These are phyloP conservation scores for Starmerella sirachaensis DNA, from an alignment of 805 yeast species.

Conservation along the genomic window DNA sequence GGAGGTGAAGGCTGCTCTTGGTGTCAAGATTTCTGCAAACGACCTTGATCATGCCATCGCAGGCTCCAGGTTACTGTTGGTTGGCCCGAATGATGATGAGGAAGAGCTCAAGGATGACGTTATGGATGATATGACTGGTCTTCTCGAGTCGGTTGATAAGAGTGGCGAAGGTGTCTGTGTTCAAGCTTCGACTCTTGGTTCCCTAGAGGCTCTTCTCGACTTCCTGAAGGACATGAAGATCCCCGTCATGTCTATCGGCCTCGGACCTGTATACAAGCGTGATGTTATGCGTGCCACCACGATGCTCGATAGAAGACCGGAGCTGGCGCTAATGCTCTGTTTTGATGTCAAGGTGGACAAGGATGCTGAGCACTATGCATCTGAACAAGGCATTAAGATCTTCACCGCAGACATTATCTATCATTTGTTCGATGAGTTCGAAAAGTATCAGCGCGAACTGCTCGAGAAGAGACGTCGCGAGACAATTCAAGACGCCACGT, in stretches of 20 bases:
- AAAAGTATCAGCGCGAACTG: conserved; percentile 78
- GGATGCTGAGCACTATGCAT: conserved; percentile 97
- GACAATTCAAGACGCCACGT: conserved; percentile 75
- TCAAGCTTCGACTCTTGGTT: conserved; percentile 97
- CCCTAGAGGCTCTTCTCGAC: conserved; percentile 90
- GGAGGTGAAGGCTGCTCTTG: conserved; percentile 97
- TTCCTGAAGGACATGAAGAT: conserved; percentile 97
- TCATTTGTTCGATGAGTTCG: conserved; percentile 89
- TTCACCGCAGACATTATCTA: conserved; percentile 95
- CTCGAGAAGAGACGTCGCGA: conserved; percentile 85
- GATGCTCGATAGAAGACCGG: conserved; percentile 94
- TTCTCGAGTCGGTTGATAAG: conserved; percentile 87
- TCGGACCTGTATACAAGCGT: conserved; percentile 96
- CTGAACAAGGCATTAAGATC: conserved; percentile 78
- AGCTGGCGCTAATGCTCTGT: conserved; percentile 94
- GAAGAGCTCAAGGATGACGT: conserved; percentile 96
- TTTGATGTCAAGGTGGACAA: conserved; percentile 95
- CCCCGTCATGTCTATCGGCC: conserved; percentile 96
- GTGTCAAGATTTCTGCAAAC: conserved; percentile 96
- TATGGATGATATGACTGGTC: conserved; percentile 94
- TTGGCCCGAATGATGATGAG: conserved; percentile 95
- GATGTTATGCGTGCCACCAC: conserved; percentile 96
- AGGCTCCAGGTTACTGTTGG: conserved; percentile 90
- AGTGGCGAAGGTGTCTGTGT: conserved; percentile 96
- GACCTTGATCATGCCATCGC: conserved; percentile 98